Conservation (phyloP, 1,284 basidiomycete genomes). For the Trichosporon faecale region DNA sequence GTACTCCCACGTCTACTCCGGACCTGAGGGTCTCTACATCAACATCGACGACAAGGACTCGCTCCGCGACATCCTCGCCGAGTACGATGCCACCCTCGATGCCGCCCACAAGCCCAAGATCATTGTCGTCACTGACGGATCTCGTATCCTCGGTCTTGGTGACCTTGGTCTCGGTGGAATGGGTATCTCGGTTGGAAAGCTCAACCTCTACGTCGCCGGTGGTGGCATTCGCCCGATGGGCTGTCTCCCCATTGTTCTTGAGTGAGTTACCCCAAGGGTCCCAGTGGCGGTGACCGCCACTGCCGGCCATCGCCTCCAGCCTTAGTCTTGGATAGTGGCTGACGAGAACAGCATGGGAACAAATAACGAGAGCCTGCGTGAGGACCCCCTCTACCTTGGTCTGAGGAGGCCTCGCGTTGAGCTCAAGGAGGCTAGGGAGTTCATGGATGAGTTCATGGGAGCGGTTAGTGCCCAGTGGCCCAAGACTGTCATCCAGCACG, state of each 20-base stretch:
- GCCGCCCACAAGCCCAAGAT: constrained; percentile 67
- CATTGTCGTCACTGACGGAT: constrained; percentile 86
- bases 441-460: constrained; percentile 91
- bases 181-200: constrained; percentile 90
- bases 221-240: constrained; percentile 76
- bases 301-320: not conserved
- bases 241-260: constrained; percentile 73
- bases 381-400: constrained; percentile 88
- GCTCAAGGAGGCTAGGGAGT: constrained; percentile 62
- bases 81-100: constrained; percentile 54
- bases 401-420: constrained; percentile 67
- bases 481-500: constrained; percentile 81
- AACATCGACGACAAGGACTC: constrained; percentile 72
- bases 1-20: constrained; percentile 75
- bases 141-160: constrained; percentile 86
- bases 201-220: constrained; percentile 86
- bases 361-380: constrained; percentile 74
- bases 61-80: constrained; percentile 46
- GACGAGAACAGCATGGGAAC: constrained; percentile 64
- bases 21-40: constrained; percentile 69
- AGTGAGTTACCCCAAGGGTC: constrained; percentile 45
- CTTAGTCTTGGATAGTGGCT: not conserved
- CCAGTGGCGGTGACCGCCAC: not conserved
- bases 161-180: constrained; percentile 70
- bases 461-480: constrained; percentile 73